Evolutionary conservation across 495 filamentous ascomycete species (phyloP).

Genomic region (Lophiotrema nucula): DNA sequence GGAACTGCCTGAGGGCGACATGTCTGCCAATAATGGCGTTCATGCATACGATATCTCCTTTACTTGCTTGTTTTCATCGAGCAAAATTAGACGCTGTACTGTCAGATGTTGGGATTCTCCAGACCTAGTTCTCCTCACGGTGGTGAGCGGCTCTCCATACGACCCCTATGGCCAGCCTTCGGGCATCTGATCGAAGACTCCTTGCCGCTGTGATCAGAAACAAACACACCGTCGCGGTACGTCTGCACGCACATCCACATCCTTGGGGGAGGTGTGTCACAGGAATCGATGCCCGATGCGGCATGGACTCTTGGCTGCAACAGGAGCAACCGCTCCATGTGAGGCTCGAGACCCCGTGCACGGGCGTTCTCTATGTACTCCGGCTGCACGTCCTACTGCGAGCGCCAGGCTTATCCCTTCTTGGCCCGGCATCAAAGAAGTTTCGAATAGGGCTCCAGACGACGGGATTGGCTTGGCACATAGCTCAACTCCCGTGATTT

Average conservation of each 20-base stretch:
- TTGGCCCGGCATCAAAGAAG: conserved; percentile 30
- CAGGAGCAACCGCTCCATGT: conserved; percentile 1
- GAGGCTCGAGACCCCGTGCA: conserved; percentile 6
- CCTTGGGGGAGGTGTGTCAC: neutral
- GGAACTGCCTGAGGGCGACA: neutral
- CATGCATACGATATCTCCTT: neutral
- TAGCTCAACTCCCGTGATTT: neutral
- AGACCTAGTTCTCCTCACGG: neutral
- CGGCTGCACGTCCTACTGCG: neutral
- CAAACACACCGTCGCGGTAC: conserved; percentile 3
- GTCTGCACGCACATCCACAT: neutral
- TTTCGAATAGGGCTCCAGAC: conserved; percentile 25
- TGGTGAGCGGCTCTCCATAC: neutral
- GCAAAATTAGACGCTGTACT: neutral
- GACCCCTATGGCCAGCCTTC: neutral
- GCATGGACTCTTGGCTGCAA: conserved; percentile 20
- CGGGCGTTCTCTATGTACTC: neutral
- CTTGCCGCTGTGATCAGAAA: conserved; percentile 10
- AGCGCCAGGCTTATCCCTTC: conserved; percentile 9
- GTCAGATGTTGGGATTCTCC: neutral
- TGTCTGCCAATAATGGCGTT: neutral
- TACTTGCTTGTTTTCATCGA: neutral
- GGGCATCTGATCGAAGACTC: neutral
- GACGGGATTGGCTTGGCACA: conserved; percentile 17
- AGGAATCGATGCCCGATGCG: neutral